Conservation (phyloP, 176 grass and related monocot genomes). For the Aegilops tauschii region DNA sequence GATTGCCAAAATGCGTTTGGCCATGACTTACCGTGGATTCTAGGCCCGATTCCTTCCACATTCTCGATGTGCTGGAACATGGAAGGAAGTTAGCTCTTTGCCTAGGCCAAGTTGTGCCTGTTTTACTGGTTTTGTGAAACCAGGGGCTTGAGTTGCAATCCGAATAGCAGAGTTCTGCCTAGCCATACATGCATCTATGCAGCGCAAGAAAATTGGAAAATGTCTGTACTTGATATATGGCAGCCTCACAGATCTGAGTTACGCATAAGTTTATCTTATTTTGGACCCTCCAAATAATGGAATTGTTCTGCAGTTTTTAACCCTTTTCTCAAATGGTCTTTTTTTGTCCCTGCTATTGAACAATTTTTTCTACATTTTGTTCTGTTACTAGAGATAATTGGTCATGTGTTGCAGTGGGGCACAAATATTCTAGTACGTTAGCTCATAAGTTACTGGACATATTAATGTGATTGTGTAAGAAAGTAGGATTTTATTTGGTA, state of each 20-base stretch:
- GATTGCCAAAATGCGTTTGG: constrained; percentile 20
- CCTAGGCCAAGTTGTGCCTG: background rate
- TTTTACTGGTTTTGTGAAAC: constrained; percentile 37
- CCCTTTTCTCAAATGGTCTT: too few relatives aligned
- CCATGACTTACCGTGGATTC: constrained; percentile 17
- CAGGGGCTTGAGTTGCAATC: constrained; percentile 35
- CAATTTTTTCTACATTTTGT: background rate
- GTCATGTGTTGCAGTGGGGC: too few relatives aligned
- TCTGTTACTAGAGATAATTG: background rate
- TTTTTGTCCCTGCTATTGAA: background rate
- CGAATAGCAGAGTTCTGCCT: background rate
- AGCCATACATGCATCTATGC: background rate
- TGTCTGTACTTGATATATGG: too few relatives aligned
- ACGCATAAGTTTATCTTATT: background rate
- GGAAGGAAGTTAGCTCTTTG: background rate
- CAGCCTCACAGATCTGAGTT: background rate
- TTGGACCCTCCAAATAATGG: too few relatives aligned
- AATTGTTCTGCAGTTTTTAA: too few relatives aligned
- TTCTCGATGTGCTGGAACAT: constrained; percentile 3
- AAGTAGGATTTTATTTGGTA: too few relatives aligned
- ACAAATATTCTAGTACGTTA: too few relatives aligned
- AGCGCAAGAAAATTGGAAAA: background rate
- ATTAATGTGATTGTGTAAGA: too few relatives aligned
- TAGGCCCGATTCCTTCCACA: constrained; percentile 42
- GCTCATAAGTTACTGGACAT: too few relatives aligned